Conservation (phyloP, 192 early-diverging fungal species). For the Coemansia sp. region DNA sequence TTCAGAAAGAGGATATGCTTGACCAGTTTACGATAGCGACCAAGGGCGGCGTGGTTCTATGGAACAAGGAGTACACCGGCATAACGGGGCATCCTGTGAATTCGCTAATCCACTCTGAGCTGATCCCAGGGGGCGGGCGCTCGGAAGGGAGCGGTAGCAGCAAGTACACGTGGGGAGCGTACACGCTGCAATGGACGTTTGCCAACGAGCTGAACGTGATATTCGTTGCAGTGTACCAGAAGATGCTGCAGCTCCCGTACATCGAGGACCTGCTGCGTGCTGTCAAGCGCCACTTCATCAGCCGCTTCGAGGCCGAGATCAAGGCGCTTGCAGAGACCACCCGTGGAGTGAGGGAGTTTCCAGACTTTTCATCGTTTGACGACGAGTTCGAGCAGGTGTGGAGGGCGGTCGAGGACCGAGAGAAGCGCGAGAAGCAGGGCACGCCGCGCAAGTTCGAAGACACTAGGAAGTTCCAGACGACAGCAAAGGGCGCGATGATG, state of each 20-base stretch:
- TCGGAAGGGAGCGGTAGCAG: slow-evolving; percentile 48
- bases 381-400: slow-evolving; percentile 70
- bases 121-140: slow-evolving; percentile 67
- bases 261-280: slow-evolving; percentile 77
- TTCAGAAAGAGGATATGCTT: slow-evolving; percentile 60
- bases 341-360: slow-evolving; percentile 16
- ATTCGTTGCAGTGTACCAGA: slow-evolving; percentile 85
- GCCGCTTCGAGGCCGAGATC: slow-evolving; percentile 54
- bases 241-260: slow-evolving; percentile 81
- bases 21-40: slow-evolving; percentile 82
- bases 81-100: slow-evolving; percentile 65
- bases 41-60: slow-evolving; percentile 85
- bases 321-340: slow-evolving; percentile 21
- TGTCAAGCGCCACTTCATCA: slow-evolving; percentile 66
- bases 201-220: slow-evolving; percentile 79
- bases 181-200: slow-evolving; percentile 75
- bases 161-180: slow-evolving; percentile 60
- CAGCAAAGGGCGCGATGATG: slow-evolving; percentile 58
- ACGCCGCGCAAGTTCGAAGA: slow-evolving; percentile 79
- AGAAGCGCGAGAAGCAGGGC: slow-evolving; percentile 41
- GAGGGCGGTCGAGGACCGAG: slow-evolving; percentile 67
- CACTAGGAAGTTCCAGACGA: slow-evolving; percentile 70
- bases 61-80: slow-evolving; percentile 69
- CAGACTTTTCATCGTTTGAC: slow-evolving; percentile 57
- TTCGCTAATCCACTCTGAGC: slow-evolving; percentile 70